Conservation (phyloP, 768 basidiomycete species). For the Tricholoma furcatifolium region DNA sequence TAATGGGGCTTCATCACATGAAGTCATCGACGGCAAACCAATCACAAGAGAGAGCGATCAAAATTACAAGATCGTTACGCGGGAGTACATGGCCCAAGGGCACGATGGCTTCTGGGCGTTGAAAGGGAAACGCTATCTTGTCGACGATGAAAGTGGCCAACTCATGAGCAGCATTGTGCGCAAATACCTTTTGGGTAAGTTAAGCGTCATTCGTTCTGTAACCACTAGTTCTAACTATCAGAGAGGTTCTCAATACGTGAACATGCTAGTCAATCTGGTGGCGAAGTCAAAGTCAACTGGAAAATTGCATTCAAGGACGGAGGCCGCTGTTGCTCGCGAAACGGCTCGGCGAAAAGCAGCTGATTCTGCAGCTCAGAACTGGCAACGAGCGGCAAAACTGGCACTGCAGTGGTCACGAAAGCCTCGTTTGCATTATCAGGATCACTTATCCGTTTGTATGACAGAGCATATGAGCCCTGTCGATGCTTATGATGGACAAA, state of each 20-base stretch:
- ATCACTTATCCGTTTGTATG: constrained; percentile 56
- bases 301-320: constrained; percentile 43
- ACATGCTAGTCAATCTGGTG: constrained; percentile 50
- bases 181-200: constrained; percentile 77
- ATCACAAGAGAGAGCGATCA: constrained; percentile 54
- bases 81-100: constrained; percentile 82
- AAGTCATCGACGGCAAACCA: constrained; percentile 46
- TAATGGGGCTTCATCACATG: constrained; percentile 26
- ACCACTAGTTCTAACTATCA: background rate
- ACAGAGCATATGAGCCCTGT: constrained; percentile 78
- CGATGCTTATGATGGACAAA: constrained; percentile 68
- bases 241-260: constrained; percentile 73
- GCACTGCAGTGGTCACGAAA: constrained; percentile 41
- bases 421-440: constrained; percentile 53
- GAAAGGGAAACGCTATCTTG: constrained; percentile 61
- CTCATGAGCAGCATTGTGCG: constrained; percentile 78
- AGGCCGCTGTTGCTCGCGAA: constrained; percentile 46
- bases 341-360: constrained; percentile 32
- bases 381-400: constrained; percentile 45
- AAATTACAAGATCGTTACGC: constrained; percentile 79
- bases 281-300: constrained; percentile 21
- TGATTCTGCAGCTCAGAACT: constrained; percentile 34
- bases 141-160: constrained; percentile 83
- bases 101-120: constrained; percentile 81
- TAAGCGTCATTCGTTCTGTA: background rate